A percentile compares a stretch with the other conserved stretches of the same genome.
Evolutionary conservation across 2,329 filamentous ascomycete genomes (phyloP).

Genomic region (Didymella pinodella): DNA sequence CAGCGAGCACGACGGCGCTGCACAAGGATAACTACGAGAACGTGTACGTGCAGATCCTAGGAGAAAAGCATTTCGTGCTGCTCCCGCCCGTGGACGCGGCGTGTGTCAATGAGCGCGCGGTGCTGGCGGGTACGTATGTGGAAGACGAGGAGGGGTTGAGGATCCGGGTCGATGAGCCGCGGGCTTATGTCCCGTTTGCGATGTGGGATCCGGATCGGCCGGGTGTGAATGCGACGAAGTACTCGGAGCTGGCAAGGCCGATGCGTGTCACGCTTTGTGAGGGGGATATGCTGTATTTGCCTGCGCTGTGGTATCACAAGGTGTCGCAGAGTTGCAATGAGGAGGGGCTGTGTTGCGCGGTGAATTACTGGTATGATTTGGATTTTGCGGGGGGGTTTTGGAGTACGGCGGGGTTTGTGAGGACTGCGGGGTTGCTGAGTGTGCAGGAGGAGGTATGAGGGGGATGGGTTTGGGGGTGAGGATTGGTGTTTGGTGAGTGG

Average conservation of each 20-base stretch:
- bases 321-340: slow-evolving; percentile 74
- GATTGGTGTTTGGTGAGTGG: too few relatives aligned
- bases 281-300: slow-evolving; percentile 84
- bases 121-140: slow-evolving; percentile 67
- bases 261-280: slow-evolving; percentile 72
- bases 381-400: slow-evolving; percentile 76
- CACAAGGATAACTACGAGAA: slow-evolving; percentile 90
- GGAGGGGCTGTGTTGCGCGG: slow-evolving; percentile 77
- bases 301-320: slow-evolving; percentile 84
- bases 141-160: slow-evolving; percentile 27
- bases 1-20: slow-evolving; percentile 71
- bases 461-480: too few relatives aligned
- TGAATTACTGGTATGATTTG: slow-evolving; percentile 91
- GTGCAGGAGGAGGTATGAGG: neutral
- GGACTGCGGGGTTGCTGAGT: slow-evolving; percentile 40
- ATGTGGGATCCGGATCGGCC: slow-evolving; percentile 77
- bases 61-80: slow-evolving; percentile 77
- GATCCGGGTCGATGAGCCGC: slow-evolving; percentile 44
- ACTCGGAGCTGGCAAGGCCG: slow-evolving; percentile 67
- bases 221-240: slow-evolving; percentile 56
- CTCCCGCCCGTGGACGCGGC: slow-evolving; percentile 75
- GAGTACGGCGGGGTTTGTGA: slow-evolving; percentile 64
- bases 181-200: slow-evolving; percentile 69
- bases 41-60: slow-evolving; percentile 78
- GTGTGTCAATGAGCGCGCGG: slow-evolving; percentile 69